phyloP scores from a whole-genome alignment of 176 grass and related monocot species.

The Dendrocalamus sinicus region DNA sequence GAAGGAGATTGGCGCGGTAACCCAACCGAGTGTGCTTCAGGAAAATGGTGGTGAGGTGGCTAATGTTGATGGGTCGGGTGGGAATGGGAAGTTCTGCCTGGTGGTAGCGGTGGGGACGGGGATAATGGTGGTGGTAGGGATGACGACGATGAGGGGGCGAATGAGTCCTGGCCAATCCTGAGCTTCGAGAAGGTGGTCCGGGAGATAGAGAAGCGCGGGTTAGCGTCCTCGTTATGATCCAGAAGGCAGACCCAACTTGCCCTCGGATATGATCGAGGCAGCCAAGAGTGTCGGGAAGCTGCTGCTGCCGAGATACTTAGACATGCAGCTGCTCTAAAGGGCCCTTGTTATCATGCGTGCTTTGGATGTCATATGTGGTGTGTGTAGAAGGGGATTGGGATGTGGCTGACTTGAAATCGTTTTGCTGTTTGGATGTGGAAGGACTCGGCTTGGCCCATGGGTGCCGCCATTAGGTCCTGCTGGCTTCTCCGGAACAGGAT shows the following conservation, averaged over 20 bases:
- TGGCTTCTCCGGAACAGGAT: slow-evolving; percentile 80
- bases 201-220: slow-evolving; percentile 57
- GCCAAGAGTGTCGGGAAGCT: slow-evolving; percentile 69
- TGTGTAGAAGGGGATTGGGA: neutral
- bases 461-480: slow-evolving; percentile 61
- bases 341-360: neutral
- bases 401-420: neutral
- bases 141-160: slow-evolving; percentile 37
- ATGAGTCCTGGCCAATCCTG: slow-evolving; percentile 70
- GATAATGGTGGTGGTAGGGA: neutral
- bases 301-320: slow-evolving; percentile 67
- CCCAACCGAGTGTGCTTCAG: neutral
- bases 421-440: slow-evolving; percentile 42
- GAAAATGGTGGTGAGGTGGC: slow-evolving; percentile 14
- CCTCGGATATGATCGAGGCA: slow-evolving; percentile 70
- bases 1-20: neutral
- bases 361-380: neutral
- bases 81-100: slow-evolving; percentile 37
- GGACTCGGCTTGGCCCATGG: slow-evolving; percentile 78
- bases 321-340: slow-evolving; percentile 61
- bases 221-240: slow-evolving; percentile 4
- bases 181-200: slow-evolving; percentile 66
- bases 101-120: slow-evolving; percentile 4
- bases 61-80: slow-evolving; percentile 37
- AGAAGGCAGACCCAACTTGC: slow-evolving; percentile 41